Percentiles rank a stretch among this genome's conserved stretches.
Evolutionary conservation across 495 filamentous ascomycete genomes (phyloP).

Genomic region (Penicillium ucsense): DNA sequence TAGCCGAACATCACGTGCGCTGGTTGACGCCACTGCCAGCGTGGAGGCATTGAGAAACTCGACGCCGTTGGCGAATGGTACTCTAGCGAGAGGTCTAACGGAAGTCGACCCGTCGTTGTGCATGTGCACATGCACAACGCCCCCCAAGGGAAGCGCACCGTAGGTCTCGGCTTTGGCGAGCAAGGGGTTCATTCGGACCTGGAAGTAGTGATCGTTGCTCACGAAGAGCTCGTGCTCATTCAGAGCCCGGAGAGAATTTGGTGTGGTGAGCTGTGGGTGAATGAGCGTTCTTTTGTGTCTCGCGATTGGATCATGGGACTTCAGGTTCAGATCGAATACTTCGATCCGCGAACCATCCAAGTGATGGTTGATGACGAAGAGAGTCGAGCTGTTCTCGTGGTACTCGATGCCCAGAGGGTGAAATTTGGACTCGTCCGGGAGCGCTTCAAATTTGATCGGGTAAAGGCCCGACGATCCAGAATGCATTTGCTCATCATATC

Average conservation of each 20-base stretch:
- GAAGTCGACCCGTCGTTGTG: not conserved
- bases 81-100: not conserved
- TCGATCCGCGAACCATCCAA: not conserved
- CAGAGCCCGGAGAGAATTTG: not conserved
- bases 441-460: not conserved
- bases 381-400: not conserved
- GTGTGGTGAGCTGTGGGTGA: not conserved
- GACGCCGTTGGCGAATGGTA: not conserved
- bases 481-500: not conserved
- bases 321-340: not conserved
- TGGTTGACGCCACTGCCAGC: not conserved
- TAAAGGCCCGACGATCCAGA: not conserved
- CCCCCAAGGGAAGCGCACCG: not conserved
- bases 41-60: not conserved
- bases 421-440: conserved; percentile 1
- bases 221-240: not conserved
- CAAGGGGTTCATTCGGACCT: not conserved
- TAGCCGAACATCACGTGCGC: not conserved
- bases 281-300: not conserved
- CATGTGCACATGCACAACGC: not conserved
- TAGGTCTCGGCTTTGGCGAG: not conserved
- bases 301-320: not conserved
- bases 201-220: not conserved
- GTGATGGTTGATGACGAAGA: not conserved
- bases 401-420: conserved; percentile 1